Base-by-base conservation (phyloP, 768 basidiomycete species). In the Daedalea quercina region DNA sequence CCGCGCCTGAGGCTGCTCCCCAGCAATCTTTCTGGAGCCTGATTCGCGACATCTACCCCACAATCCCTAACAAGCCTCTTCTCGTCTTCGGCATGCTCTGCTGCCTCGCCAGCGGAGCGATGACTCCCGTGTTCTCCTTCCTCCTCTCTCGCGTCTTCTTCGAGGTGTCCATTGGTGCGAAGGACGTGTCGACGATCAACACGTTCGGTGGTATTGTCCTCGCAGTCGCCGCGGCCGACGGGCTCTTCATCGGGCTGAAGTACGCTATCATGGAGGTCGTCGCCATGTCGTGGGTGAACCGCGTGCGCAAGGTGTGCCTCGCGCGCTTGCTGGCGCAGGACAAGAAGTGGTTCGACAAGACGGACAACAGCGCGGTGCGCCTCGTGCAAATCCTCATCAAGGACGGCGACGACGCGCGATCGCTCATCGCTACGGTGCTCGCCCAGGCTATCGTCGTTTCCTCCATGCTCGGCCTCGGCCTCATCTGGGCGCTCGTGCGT, bases 81-180 rank as follows among this genome's bases (percentile, higher is more conserved):
- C 67, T 96, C 54, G 60, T 82, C 64, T 25, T 89, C 49, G 94
- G 94, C 17, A 72, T 95, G 23, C 2, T 82, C 52, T 63, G 79
- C n/a, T 85, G 85, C 53, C 57, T 92, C 40, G 67, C 79, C 50
- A 87, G 82, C 58, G 95, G 96, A 20, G 78, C 88, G 2, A 82
- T 88, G 74, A 96, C 93, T 0, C 95, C 96, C 2, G 54, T 97
- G 43, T 99, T 97, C 76, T 94, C 95, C 1, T 91, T 78, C 73
- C 78, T 94, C 57, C 83, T 96, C 60, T 89, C 92, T 9, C 77
- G 77, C 8, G 78, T 98, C 13, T 77, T 95, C 51, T 86, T 80
- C 65, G 77, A 87, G 56, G 82, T 90, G 13, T 85, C 87, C 34
- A 77, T 74, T 60, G 83, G 85, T 48, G 90, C 85, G 1, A 73